A percentile compares a stretch with the other conserved stretches of the same genome.
Evolutionary conservation across 1,284 basidiomycete genomes (phyloP).

Genomic region (Irpex lacteus): DNA sequence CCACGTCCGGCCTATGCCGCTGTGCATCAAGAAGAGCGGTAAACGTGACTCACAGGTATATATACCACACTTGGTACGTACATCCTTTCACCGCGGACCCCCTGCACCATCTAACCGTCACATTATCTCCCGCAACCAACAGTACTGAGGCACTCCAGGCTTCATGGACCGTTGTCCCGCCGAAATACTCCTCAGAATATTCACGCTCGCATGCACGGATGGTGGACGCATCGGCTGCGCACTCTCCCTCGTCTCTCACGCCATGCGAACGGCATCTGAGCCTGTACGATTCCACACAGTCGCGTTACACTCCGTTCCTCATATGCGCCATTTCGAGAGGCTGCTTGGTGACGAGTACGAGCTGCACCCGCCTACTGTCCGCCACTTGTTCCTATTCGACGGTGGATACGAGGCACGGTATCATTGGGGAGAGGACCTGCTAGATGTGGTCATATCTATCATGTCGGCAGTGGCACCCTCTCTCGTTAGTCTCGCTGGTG

Average conservation of each 20-base stretch:
- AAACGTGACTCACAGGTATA: too few species aligned
- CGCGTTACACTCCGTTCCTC: background rate
- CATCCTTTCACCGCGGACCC: too few species aligned
- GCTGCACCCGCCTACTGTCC: background rate
- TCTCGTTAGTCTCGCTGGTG: background rate
- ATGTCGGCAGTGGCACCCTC: background rate
- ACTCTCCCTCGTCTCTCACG: background rate
- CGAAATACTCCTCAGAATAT: background rate
- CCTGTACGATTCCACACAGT: background rate
- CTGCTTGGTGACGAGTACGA: background rate
- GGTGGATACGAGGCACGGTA: background rate
- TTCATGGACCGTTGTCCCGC: constrained; percentile 1
- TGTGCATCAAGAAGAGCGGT: too few species aligned
- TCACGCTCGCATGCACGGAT: background rate
- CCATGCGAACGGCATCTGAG: background rate
- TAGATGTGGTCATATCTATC: background rate
- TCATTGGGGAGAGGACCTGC: background rate
- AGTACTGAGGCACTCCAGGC: background rate
- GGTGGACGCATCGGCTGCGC: background rate
- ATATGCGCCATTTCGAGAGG: background rate
- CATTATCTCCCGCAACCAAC: too few species aligned
- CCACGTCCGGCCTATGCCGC: too few species aligned
- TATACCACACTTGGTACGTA: too few species aligned
- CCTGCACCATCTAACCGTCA: too few species aligned
- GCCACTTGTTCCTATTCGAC: background rate